Evolutionary conservation across 148 eudicot genomes (phyloP).

Genomic region (Nyssa sinensis): DNA sequence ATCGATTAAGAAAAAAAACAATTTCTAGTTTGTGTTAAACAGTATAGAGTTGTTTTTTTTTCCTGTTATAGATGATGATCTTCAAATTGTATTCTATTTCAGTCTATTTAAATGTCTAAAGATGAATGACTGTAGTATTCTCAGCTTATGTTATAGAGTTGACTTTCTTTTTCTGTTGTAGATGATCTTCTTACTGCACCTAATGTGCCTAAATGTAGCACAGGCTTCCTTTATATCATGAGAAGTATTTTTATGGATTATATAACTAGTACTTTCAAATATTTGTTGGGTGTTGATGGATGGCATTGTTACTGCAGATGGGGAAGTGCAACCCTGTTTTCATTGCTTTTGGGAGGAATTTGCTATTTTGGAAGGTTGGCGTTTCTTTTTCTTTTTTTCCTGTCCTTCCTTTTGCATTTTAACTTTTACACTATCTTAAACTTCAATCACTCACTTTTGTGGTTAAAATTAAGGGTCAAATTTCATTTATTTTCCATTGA

Average conservation of each 20-base stretch:
- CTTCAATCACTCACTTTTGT: neutral
- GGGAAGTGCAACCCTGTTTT: constrained; percentile 79
- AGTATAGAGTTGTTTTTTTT: too few species aligned
- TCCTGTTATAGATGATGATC: too few species aligned
- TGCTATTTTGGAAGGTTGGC: constrained; percentile 84
- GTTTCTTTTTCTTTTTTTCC: too few species aligned
- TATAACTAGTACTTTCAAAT: constrained; percentile 18
- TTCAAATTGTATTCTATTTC: too few species aligned
- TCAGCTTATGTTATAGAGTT: neutral
- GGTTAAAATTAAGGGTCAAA: too few species aligned
- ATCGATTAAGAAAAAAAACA: too few species aligned
- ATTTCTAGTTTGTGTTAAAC: too few species aligned
- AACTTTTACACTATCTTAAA: neutral
- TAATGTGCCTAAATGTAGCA: constrained; percentile 1
- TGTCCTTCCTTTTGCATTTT: too few species aligned
- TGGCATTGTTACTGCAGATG: constrained; percentile 65
- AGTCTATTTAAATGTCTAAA: neutral
- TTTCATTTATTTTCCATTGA: too few species aligned
- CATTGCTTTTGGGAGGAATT: constrained; percentile 69
- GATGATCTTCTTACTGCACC: neutral
- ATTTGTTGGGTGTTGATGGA: constrained; percentile 37
- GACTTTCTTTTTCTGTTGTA: neutral
- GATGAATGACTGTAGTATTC: neutral
- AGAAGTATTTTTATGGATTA: neutral
- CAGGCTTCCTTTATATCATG: neutral